These are phyloP conservation scores for Aspergillus egyptiacus DNA, from an alignment of 495 filamentous ascomycete genomes.

Conservation along the genomic window DNA sequence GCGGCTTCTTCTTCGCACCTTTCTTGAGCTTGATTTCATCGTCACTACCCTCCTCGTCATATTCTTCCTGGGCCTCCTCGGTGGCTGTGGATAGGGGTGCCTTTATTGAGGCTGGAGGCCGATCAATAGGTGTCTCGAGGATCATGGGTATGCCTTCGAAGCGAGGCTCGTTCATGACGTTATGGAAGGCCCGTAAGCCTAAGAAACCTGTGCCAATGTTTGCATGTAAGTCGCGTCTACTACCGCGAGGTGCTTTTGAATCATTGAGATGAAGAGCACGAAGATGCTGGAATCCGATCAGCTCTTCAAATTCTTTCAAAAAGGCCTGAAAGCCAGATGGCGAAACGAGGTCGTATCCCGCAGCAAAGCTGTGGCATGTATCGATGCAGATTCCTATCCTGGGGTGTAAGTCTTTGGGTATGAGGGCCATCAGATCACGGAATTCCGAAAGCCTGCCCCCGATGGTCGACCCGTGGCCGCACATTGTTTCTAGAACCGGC, in stretches of 20 bases:
- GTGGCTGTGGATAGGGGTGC: not conserved
- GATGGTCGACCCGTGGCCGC: slow-evolving; percentile 80
- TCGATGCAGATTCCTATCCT: slow-evolving; percentile 96
- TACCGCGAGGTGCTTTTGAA: slow-evolving; percentile 76
- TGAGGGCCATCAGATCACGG: slow-evolving; percentile 67
- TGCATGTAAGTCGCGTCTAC: slow-evolving; percentile 78
- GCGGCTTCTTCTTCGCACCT: slow-evolving; percentile 18
- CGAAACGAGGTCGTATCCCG: slow-evolving; percentile 82
- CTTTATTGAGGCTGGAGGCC: slow-evolving; percentile 12
- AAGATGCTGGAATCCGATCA: slow-evolving; percentile 74
- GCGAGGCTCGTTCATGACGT: slow-evolving; percentile 74
- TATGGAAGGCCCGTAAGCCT: slow-evolving; percentile 82
- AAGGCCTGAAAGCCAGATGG: slow-evolving; percentile 67
- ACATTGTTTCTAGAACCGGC: slow-evolving; percentile 93
- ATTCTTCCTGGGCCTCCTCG: slow-evolving; percentile 3
- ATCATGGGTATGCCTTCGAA: slow-evolving; percentile 84
- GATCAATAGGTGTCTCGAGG: slow-evolving; percentile 87
- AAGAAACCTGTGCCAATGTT: slow-evolving; percentile 94
- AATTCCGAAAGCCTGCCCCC: slow-evolving; percentile 81
- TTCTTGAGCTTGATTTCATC: slow-evolving; percentile 20
- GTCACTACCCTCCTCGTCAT: slow-evolving; percentile 17
- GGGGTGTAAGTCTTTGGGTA: slow-evolving; percentile 62
- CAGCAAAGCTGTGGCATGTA: slow-evolving; percentile 91
- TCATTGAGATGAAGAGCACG: slow-evolving; percentile 89
- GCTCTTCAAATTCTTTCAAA: slow-evolving; percentile 67